A percentile compares a stretch with the other conserved stretches of the same genome.
phyloP scores from a whole-genome alignment of 2,329 filamentous ascomycete genomes.

The Talaromyces sp. region DNA sequence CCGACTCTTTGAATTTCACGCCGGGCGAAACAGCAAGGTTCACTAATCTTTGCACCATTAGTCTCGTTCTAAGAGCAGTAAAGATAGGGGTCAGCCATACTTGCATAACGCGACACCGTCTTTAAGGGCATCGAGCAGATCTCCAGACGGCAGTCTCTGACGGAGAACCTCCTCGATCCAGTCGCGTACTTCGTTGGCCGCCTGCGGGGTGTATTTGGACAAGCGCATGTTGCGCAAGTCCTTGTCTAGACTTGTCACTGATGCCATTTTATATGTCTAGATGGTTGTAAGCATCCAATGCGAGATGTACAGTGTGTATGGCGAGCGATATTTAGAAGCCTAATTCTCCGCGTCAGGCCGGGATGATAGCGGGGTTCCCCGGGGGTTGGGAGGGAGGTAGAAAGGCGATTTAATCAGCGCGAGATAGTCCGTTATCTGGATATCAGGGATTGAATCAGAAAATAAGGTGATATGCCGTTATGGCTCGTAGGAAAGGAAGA shows the following conservation, averaged over 20 bases:
- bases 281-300: not conserved
- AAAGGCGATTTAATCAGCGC: not conserved
- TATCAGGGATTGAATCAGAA: not conserved
- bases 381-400: not conserved
- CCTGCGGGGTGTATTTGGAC: slow-evolving; percentile 87
- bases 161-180: slow-evolving; percentile 86
- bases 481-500: not conserved
- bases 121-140: slow-evolving; percentile 81
- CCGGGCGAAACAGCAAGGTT: slow-evolving; percentile 76
- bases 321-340: not conserved
- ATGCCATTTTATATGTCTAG: slow-evolving; percentile 68
- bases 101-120: slow-evolving; percentile 92
- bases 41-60: slow-evolving; percentile 61
- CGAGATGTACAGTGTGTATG: not conserved
- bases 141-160: slow-evolving; percentile 67
- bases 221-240: slow-evolving; percentile 92
- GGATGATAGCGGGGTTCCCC: slow-evolving; percentile 13
- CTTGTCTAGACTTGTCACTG: slow-evolving; percentile 88
- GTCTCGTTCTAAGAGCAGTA: not conserved
- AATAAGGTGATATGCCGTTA: not conserved
- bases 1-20: slow-evolving; percentile 84
- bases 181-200: slow-evolving; percentile 75
- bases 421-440: not conserved
- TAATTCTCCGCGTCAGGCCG: slow-evolving; percentile 21
- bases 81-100: slow-evolving; percentile 48